phyloP scores from a whole-genome alignment of 352 stramenopile species.

The Hyaloperonospora brassicae region DNA sequence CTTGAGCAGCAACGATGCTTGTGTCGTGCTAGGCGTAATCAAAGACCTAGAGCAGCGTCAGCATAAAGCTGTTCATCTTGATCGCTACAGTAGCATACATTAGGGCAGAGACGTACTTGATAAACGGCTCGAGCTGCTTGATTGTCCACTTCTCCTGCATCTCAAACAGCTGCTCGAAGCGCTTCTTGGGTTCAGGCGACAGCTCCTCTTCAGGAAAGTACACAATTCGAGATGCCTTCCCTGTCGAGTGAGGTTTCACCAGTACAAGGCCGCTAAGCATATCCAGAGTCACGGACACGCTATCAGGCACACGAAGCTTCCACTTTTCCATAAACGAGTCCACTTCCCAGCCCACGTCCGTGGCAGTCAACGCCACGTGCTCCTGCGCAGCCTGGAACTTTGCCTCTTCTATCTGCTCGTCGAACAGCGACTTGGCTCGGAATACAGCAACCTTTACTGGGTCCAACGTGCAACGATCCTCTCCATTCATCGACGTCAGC shows the following conservation, averaged over 20 bases:
- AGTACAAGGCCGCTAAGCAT: constrained; percentile 66
- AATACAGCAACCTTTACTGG: constrained; percentile 61
- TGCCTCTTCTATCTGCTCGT: constrained; percentile 42
- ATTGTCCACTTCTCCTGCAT: constrained; percentile 81
- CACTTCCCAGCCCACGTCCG: constrained; percentile 39
- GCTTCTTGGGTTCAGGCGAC: constrained; percentile 61
- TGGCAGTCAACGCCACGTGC: constrained; percentile 18
- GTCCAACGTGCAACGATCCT: constrained; percentile 45
- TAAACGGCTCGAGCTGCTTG: constrained; percentile 70
- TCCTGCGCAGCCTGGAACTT: constrained; percentile 32
- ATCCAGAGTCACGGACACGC: constrained; percentile 45
- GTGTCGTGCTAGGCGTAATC: constrained; percentile 49
- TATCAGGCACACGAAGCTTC: constrained; percentile 63
- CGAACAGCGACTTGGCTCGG: constrained; percentile 60
- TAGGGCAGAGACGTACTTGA: constrained; percentile 40
- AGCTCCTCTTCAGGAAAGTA: constrained; percentile 64
- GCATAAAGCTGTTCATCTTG: constrained; percentile 7
- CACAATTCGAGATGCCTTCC: constrained; percentile 38
- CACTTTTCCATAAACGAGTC: constrained; percentile 79
- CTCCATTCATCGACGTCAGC: constrained; percentile 10
- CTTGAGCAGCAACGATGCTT: constrained; percentile 73
- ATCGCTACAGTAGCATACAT: constrained; percentile 1
- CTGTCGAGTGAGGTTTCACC: constrained; percentile 31
- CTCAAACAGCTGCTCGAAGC: constrained; percentile 71
- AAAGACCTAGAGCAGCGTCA: constrained; percentile 35